phyloP scores from a whole-genome alignment of 805 yeast genomes.

The Candida arabinofermentans region DNA sequence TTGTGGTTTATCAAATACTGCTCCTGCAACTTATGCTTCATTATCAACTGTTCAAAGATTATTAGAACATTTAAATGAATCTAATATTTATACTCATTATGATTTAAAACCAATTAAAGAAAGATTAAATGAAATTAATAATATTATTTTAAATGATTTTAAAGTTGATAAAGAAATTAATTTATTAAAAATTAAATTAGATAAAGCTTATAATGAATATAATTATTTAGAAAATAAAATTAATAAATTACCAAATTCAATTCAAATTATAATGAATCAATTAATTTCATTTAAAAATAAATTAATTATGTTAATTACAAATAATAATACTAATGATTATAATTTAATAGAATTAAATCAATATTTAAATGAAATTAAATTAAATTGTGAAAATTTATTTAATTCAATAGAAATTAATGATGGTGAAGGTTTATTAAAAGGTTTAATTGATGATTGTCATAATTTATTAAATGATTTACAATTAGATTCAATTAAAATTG shows the following conservation, averaged over 20 bases:
- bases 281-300: slow-evolving; percentile 61
- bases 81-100: slow-evolving; percentile 76
- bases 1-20: slow-evolving; percentile 84
- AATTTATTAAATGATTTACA: slow-evolving; percentile 65
- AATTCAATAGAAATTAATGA: slow-evolving; percentile 19
- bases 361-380: slow-evolving; percentile 21
- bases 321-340: slow-evolving; percentile 38
- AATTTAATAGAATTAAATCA: slow-evolving; percentile 8
- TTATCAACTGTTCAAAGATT: slow-evolving; percentile 81
- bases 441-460: slow-evolving; percentile 79
- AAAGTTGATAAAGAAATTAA: slow-evolving; percentile 32
- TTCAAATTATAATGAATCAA: slow-evolving; percentile 49
- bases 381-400: slow-evolving; percentile 19
- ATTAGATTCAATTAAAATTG: slow-evolving; percentile 43
- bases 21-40: slow-evolving; percentile 93
- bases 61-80: slow-evolving; percentile 76
- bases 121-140: slow-evolving; percentile 65
- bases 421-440: slow-evolving; percentile 55
- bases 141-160: slow-evolving; percentile 53
- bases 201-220: slow-evolving; percentile 57
- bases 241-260: slow-evolving; percentile 47
- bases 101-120: slow-evolving; percentile 76
- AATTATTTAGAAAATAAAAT: slow-evolving; percentile 52
- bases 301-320: slow-evolving; percentile 52
- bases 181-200: slow-evolving; percentile 61